Evolutionary conservation across 441 rosid genomes (phyloP), one percentile per base, ranked within the genome.

Genomic region (Oxalis stricta): DNA sequence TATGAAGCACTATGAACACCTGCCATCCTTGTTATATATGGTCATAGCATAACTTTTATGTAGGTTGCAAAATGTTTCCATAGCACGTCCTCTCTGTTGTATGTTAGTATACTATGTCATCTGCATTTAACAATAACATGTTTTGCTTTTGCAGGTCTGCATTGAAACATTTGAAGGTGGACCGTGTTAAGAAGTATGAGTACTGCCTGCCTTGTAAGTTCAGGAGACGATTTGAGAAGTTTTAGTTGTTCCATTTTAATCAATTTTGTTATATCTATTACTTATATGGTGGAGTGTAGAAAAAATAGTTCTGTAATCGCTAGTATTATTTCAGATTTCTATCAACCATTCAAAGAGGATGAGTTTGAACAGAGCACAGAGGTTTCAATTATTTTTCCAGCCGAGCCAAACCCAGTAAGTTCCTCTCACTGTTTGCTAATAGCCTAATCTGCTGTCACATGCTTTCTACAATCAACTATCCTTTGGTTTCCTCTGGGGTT

Each of bases 121-220:
- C 10, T 26, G 31, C 31, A 26, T 11, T 16, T 17, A 16, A 17
- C 10, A 38, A 38, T 22, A 49, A 17, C 23, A 44, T 64, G 36
- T 40, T 15, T 53, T 50, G 36, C 54, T 46, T 64, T 17, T 70
- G 72, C 75, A 92, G 99, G 72, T 47, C 79, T 63, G 94, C 99
- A 68, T 64, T 87, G 64, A 84, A 76, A 60, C 92, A 68, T 58
- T 51, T 92, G 79, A 92, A 92, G 73, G 65, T 77, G 59, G 99
- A 87, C 7, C 85, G 72, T 3, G 41, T 91, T 47, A 91, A 86
- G 78, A 76, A 79, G 69, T 91, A 68, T 7, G 96, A 86, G 52
- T 86, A 91, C 53, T 84, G 94, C 72, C 56, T 91, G 37, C 99
- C 99, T 44, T 84, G 99, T 86, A 63, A 87, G 95, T 86, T 60